Base-by-base conservation (phyloP, 768 basidiomycete species). In the Cytidiella melzeri region DNA sequence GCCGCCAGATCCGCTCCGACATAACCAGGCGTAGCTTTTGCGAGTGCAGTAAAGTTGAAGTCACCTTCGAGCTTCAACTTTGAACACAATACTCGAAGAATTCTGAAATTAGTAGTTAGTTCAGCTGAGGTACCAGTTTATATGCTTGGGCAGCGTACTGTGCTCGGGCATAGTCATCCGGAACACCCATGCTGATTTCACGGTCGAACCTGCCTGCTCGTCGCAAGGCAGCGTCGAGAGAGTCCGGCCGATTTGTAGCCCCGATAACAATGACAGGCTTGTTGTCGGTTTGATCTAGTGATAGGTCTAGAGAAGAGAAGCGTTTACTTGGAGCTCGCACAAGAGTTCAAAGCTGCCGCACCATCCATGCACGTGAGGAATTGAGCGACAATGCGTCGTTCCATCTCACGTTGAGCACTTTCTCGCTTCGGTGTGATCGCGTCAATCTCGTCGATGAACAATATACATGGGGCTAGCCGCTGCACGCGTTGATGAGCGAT, bases 361-460 rank as follows among this genome's bases (percentile, higher is more conserved):
- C 95, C 95, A 65, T 99, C 96, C 91, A 99, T 96, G 70, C 95
- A 97, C 0, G 95, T 98, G 48, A 98, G 67, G 55, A 99, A 89
- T 64, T 99, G 96, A 0, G 95, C 95, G 9, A 99, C 95, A 44
- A 99, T 98, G 11, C 96, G 78, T 40, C 94, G 71, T 61, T 98
- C 96, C 96, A 97, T 98, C 69, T 98, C 96, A 49, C 95, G 75
- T 61, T 99, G 96, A 0, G 96, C 95, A 57, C 89, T 97, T 68
- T 99, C 96, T 52, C 96, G 74, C 69, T 98, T 99, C 0, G 93
- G 93, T 0, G 94, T 97, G 54, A 99, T 94, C 5, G 94, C 92
- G 60, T 98, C 94, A 18, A 98, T 96, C 64, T 98, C 96, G 64
- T 99, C 95, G 39, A 99, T 90, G 69, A 98, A 98, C 7, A 99